Evolutionary conservation across 2,329 filamentous ascomycete species (phyloP), one percentile per base, ranked within the genome.

Genomic region (Plenodomus lindquistii): DNA sequence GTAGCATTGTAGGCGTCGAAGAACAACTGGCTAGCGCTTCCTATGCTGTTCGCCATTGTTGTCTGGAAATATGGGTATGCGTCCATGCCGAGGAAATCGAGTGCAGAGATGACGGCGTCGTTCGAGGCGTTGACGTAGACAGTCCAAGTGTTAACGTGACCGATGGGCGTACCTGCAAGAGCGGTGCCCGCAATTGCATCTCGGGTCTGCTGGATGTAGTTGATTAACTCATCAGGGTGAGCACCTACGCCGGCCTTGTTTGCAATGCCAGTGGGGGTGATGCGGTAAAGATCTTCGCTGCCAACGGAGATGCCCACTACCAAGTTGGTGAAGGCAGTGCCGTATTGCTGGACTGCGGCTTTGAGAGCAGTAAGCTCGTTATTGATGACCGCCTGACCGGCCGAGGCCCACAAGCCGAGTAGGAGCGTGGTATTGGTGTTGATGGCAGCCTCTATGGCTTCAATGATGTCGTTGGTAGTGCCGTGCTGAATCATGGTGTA

Each of bases 91-190:
- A 96, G 73, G 81, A 85, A 96, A 77, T 96, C 91, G 54, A 80
- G 75, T 35, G 82, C 83, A 9, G 85, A 78, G 50, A 90, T 84
- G 50, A 95, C 84, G 36, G 80, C 83, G 40, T 75, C 73, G 81
- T 93, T 95, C 65, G 85, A 83, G 42, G 75, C 72, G 72, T 95
- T 91, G 68, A 84, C 84, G 79, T 68, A 75, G 2, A 69, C 70
- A 15, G 86, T 91, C 90, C 90, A 96, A 42, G 91, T 95, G 69
- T 96, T 91, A 68, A 96, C 91, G 73, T 96, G 91, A 43, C 91
- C 91, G 51, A 96, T 78, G 16, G 83, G 78, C 38, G 77, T 80
- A 19, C 74, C 73, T 31, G 79, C 75, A 19, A 88, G 76, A 40
- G 75, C 67, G 13, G 88, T 91, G 50, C 82, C 82, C 21, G 80